These are phyloP conservation scores for Kazachstania kunashirensis DNA, from an alignment of 805 yeast species.

Conservation along the genomic window DNA sequence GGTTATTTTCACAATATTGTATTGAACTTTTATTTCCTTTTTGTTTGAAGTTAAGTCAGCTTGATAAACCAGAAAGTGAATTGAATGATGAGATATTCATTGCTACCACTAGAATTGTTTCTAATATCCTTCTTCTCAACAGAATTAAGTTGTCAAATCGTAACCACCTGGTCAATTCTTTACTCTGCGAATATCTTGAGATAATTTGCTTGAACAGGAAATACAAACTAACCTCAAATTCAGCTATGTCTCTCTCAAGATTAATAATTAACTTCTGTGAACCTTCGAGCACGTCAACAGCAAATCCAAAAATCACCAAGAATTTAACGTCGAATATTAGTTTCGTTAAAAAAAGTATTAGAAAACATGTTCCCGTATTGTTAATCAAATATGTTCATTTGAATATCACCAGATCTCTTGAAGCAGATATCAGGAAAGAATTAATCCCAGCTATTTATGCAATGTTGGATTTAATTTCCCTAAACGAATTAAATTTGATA, in stretches of 20 bases:
- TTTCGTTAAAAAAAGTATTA: constrained; percentile 46
- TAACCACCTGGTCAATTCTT: constrained; percentile 51
- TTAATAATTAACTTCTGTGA: constrained; percentile 63
- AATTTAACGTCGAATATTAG: constrained; percentile 47
- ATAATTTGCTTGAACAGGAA: constrained; percentile 30
- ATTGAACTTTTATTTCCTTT: constrained; percentile 45
- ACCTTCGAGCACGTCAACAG: constrained; percentile 35
- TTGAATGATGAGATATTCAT: constrained; percentile 29
- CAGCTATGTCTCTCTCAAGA: constrained; percentile 47
- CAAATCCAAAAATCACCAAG: constrained; percentile 24
- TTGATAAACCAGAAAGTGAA: not conserved
- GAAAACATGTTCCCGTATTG: constrained; percentile 54
- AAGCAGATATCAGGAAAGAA: constrained; percentile 36
- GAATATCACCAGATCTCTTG: constrained; percentile 42
- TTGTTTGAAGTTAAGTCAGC: constrained; percentile 7
- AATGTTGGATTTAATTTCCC: constrained; percentile 61
- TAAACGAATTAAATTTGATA: constrained; percentile 51
- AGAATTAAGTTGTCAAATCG: constrained; percentile 62
- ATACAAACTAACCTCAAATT: constrained; percentile 19
- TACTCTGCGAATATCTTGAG: constrained; percentile 43
- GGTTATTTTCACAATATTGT: constrained; percentile 57
- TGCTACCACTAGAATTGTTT: constrained; percentile 39
- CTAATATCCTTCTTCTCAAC: constrained; percentile 56
- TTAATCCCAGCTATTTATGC: constrained; percentile 49
- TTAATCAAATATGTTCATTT: constrained; percentile 48